Evolutionary conservation across 106 monocot genomes (phyloP), one percentile per base, ranked within the genome.

Genomic region (Platanthera guangdongensis): DNA sequence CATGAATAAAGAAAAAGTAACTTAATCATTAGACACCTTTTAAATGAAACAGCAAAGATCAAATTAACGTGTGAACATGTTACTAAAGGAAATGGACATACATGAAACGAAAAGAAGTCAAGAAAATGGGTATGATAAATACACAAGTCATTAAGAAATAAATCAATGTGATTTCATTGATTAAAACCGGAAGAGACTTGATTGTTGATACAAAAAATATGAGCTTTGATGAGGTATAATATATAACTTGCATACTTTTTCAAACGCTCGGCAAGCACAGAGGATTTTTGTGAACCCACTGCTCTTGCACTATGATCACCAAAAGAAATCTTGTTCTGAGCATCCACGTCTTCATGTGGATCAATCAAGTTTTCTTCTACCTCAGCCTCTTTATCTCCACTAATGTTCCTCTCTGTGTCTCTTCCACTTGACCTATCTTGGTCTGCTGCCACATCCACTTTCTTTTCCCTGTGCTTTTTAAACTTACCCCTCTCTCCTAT

Each of bases 181-280:
- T 18, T 47, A 47, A 70, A 48, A 18, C 2, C n/a, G 47, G 47
- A 6, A 70, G 47, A 70, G 8, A 22, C 32, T 15, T 15, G 15
- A 48, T 21, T 70, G 47, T 8, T 48, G 70, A 70, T 70, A 48
- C 46, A 12, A 70, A 48, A 48, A 22, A 60, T 8, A 65, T 65
- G 65, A 65, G 65, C 30, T 65, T 65, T 11, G 10, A 32, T 8
- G 32, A 7, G 30, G 65, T 65, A 2, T 70, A 47, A 48, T 10
- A 70, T 70, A 47, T 48, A 70, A 70, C 45, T 7, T 70, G 8
- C 82, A 78, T 80, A 88, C 87, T 82, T 84, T 67, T 8, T 77
- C 72, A 88, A n/a, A 21, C 80, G 87, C 28, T 82, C 80, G 57
- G 63, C 30, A 52, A 84, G 87, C 55, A 80, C 82, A 0, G 77